Base-by-base conservation (phyloP, 164 flowering plant species). In the Hamamelis virginiana region DNA sequence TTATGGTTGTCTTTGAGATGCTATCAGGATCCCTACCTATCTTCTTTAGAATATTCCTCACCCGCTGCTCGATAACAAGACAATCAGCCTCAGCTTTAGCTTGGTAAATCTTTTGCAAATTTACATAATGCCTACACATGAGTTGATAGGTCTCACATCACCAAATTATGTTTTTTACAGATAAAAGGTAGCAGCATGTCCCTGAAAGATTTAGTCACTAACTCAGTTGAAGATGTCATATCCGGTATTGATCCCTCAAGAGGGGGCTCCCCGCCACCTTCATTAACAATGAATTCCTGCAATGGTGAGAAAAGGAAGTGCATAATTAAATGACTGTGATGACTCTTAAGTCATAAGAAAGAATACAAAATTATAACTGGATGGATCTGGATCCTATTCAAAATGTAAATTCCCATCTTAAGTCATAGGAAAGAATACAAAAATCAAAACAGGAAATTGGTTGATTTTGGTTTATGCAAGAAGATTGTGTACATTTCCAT, bases 181-280 rank as follows among this genome's bases (percentile, higher is more conserved):
- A 47, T 56, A 46, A 38, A 12, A 15, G 23, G 19, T 44, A 26
- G 6, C 48, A 57, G 41, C n/a, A 26, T 27, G 38, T 13, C 10
- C 1, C 18, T 46, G 69, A 69, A n/a, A 66, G 22, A 28, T 75
- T 13, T 22, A 13, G 75, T 25, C 48, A 87, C 89, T 85, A 14
- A 96, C 99, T 96, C 99, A 44, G 99, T 96, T 65, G 88, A 93
- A 72, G 99, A 93, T 72, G 98, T 93, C 99, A 96, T 96, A 77
- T 96, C 99, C 12, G 98, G 98, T 64, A 96, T 85, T 52, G 92
- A 87, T 73, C 99, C 99, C 77, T 96, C 99, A 53, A 96, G 90
- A 8, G 98, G 99, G 68, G 85, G 82, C 82, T 96, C 99, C 44
- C 98, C 97, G 74, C 74, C 82, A 51, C 99, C 98, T 86, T 96